Evolutionary conservation across 1,284 basidiomycete genomes (phyloP), one percentile per base, ranked within the genome.

Genomic region (Ceraceosorus guamensis): DNA sequence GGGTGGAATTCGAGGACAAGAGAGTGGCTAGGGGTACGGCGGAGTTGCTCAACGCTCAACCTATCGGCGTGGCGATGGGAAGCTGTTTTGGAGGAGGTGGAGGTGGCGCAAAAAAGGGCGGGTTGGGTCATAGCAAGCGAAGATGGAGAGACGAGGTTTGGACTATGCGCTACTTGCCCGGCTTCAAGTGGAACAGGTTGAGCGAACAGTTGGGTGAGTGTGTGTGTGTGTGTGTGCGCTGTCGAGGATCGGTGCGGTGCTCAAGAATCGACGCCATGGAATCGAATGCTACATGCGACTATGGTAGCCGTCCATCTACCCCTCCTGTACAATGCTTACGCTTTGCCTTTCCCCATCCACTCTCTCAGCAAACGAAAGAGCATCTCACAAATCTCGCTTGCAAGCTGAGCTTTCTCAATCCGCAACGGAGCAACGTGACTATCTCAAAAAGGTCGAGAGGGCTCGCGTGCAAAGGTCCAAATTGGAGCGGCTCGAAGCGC

Each of bases 111-210:
- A 68, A 66, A 55, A 63, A 63, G 53, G 61, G 62, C 33, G 65
- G 63, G 48, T 63, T 49, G 33, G 56, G 48, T 50, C 67, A 68
- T 44, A 46, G 35, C 24, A 16, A 47, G 2, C 32, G 52, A 34
- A 55, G 73, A 58, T 97, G 90, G 89, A 82, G 89, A 71, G 91
- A 98, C 73, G 92, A 98, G 65, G 85, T 99, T 6, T 98, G 95
- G 95, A 97, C 95, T 46, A 95, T 98, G 91, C 93, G 93, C 76
- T 99, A 98, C 75, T 81, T 99, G 52, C 91, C 91, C 6, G 88
- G 86, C 63, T 99, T 97, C 82, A 97, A 95, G 76, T 98, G 95
- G 95, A 87, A 87, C 77, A 96, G 96, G 92, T 81, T 99, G 60
- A 92, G 90, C 10, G 95, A 97, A 78, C 93, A 97, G 82, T 87